Conservation (phyloP, 139 green algal genomes). For the Chlorella sp. region DNA sequence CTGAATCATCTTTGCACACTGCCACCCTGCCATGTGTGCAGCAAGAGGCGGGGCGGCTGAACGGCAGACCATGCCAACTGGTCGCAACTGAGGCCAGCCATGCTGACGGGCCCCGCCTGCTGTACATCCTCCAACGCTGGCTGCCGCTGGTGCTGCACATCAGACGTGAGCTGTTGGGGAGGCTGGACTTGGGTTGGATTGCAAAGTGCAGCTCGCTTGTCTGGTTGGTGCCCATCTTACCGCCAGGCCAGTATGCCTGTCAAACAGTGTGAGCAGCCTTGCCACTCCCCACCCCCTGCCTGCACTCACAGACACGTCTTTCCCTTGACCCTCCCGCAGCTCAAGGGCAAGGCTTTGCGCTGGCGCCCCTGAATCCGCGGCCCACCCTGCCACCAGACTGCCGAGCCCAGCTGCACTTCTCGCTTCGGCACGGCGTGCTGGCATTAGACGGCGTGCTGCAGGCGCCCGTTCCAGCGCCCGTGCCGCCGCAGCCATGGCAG, state of each 20-base stretch:
- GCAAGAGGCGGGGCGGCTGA: neutral
- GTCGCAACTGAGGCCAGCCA: neutral
- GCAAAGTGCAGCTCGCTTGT: neutral
- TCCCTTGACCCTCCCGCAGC: neutral
- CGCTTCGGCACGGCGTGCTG: constrained; percentile 1
- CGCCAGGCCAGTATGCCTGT: neutral
- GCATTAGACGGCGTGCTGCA: constrained; percentile 2
- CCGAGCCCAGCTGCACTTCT: constrained; percentile 11
- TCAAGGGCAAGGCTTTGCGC: neutral
- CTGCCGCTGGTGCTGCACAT: constrained; percentile 29
- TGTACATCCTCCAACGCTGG: constrained; percentile 35
- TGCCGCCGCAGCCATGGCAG: neutral
- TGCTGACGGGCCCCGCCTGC: constrained; percentile 8
- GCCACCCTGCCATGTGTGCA: neutral
- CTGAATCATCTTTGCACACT: neutral
- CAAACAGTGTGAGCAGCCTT: no score
- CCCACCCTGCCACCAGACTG: constrained; percentile 1
- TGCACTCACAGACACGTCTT: neutral
- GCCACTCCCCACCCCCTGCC: no score
- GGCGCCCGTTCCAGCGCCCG: neutral
- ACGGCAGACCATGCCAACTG: constrained; percentile 5
- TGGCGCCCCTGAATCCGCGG: constrained; percentile 11
- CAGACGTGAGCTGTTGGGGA: neutral
- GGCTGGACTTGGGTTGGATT: neutral
- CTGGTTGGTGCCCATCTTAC: neutral